These are phyloP conservation scores for Lindgomyces ingoldianus DNA, from an alignment of 495 filamentous ascomycete species.

Conservation along the genomic window DNA sequence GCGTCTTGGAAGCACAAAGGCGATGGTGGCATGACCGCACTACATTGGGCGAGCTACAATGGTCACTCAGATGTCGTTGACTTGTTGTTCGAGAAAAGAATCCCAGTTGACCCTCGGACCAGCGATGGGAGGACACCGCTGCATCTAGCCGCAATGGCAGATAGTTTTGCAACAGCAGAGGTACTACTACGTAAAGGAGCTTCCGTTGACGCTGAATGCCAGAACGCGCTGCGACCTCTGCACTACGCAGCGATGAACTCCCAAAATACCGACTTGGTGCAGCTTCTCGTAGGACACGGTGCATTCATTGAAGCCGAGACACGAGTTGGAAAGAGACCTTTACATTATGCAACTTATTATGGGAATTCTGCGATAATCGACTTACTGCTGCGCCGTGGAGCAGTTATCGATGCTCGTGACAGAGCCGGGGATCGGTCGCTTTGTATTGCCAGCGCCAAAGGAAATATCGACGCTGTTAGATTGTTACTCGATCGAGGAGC, in stretches of 20 bases:
- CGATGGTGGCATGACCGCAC: constrained; percentile 49
- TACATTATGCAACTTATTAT: constrained; percentile 47
- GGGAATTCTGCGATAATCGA: constrained; percentile 45
- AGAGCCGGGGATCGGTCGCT: constrained; percentile 47
- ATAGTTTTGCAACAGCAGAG: constrained; percentile 49
- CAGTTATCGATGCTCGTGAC: constrained; percentile 48
- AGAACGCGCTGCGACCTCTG: constrained; percentile 43
- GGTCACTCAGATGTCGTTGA: constrained; percentile 49
- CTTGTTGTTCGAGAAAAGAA: constrained; percentile 41
- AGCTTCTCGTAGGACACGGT: constrained; percentile 47
- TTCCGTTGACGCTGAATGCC: constrained; percentile 42
- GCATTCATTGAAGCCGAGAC: constrained; percentile 48
- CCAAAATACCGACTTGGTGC: constrained; percentile 44
- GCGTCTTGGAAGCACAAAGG: constrained; percentile 42
- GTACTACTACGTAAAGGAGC: constrained; percentile 43
- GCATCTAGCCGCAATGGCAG: constrained; percentile 49
- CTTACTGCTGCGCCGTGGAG: constrained; percentile 47
- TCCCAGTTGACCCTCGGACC: constrained; percentile 40
- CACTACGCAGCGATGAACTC: constrained; percentile 51
- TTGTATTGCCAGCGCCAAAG: constrained; percentile 45
- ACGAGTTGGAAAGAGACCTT: constrained; percentile 41
- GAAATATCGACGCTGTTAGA: constrained; percentile 46
- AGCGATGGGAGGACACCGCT: constrained; percentile 47
- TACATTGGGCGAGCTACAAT: constrained; percentile 52
- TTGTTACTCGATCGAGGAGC: constrained; percentile 48